phyloP scores from a whole-genome alignment of 306 rosid genomes.

The Argentina anserina region DNA sequence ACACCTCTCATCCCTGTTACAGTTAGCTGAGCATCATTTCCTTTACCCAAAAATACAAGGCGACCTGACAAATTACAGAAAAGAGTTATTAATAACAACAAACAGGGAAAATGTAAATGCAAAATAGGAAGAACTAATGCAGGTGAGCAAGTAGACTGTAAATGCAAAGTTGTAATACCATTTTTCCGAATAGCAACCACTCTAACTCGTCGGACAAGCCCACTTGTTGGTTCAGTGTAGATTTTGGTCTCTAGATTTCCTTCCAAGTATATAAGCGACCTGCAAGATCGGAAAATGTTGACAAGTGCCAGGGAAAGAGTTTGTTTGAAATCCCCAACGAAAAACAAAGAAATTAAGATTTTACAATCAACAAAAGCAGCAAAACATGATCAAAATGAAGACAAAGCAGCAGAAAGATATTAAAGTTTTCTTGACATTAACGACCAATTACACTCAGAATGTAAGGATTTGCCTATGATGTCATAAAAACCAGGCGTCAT shows the following conservation, averaged over 20 bases:
- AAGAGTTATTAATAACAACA: neutral
- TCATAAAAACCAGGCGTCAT: neutral
- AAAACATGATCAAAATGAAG: neutral
- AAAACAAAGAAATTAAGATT: neutral
- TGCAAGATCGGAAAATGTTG: slow-evolving; percentile 24
- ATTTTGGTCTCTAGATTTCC: slow-evolving; percentile 85
- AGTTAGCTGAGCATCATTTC: slow-evolving; percentile 37
- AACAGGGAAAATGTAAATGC: neutral
- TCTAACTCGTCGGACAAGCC: slow-evolving; percentile 74
- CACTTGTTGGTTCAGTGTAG: slow-evolving; percentile 57
- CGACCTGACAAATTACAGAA: slow-evolving; percentile 56
- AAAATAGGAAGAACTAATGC: neutral
- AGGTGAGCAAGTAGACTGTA: neutral
- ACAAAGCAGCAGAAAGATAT: neutral
- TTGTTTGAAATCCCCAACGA: neutral
- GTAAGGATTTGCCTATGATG: neutral
- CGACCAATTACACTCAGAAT: neutral
- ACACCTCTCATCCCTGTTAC: slow-evolving; percentile 37
- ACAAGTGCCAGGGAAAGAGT: neutral
- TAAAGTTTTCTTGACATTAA: neutral
- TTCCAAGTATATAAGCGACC: slow-evolving; percentile 72
- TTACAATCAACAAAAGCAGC: neutral
- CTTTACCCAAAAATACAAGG: slow-evolving; percentile 59
- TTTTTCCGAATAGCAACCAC: slow-evolving; percentile 73
- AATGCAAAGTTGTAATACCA: slow-evolving; percentile 34